Evolutionary conservation across 768 basidiomycete genomes (phyloP).

Genomic region (Rhizopogon roseolus): DNA sequence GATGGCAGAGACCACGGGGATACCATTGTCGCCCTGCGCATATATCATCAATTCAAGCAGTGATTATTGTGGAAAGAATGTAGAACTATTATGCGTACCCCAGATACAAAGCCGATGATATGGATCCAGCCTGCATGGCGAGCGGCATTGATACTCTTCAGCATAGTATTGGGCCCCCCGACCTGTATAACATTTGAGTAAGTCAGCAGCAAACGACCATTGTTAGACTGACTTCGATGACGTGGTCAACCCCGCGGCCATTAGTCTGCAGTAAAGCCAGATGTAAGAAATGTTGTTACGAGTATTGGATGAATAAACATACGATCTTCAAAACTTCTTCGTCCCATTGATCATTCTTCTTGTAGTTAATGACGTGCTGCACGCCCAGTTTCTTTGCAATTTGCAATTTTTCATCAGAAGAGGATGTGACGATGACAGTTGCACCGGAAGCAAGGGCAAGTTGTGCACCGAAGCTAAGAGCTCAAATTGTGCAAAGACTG

Average conservation of each 20-base stretch:
- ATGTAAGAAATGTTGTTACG: background rate
- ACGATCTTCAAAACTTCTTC: constrained; percentile 44
- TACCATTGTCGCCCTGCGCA: constrained; percentile 18
- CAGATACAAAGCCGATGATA: constrained; percentile 47
- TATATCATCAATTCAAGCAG: background rate
- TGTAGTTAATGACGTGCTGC: constrained; percentile 59
- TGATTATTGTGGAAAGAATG: no score
- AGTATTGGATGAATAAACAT: constrained; percentile 8
- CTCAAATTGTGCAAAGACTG: background rate
- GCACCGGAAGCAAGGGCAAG: constrained; percentile 61
- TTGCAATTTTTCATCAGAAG: constrained; percentile 58
- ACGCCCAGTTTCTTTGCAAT: constrained; percentile 47
- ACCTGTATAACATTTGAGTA: constrained; percentile 29
- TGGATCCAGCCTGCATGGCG: constrained; percentile 40
- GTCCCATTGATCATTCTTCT: constrained; percentile 53
- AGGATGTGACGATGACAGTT: constrained; percentile 62
- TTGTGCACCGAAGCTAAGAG: constrained; percentile 48
- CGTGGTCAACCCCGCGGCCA: constrained; percentile 29
- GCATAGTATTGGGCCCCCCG: constrained; percentile 48
- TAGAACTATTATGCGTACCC: constrained; percentile 19
- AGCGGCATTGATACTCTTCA: constrained; percentile 35
- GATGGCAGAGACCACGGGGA: constrained; percentile 32
- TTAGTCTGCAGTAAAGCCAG: constrained; percentile 18
- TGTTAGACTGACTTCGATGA: constrained; percentile 20
- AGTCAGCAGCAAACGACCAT: background rate